Evolutionary conservation across 1,284 basidiomycete genomes (phyloP), one percentile per base, ranked within the genome.

Genomic region (Laetiporus sulphureus): DNA sequence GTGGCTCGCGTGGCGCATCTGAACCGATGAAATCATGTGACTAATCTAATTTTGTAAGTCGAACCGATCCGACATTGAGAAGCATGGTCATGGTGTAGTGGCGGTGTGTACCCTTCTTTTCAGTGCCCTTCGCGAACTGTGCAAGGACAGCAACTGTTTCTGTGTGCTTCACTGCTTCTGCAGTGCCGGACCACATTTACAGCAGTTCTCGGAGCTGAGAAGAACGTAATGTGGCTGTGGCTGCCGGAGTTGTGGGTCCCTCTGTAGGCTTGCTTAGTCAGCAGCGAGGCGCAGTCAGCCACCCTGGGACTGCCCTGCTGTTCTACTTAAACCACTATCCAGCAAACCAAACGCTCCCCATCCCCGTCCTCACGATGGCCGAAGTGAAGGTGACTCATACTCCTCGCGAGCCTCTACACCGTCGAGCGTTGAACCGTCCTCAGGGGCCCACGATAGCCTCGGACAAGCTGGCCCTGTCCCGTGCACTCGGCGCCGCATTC

Each of bases 401-500:
- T 25, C 2, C 8, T n/a, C 20, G 20, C 1, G 7, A 13, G 6
- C 12, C 13, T 15, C 27, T 22, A 12, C 19, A 20, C 40, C 34
- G 13, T 32, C 20, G 16, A 16, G n/a, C 18, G 36, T 40, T 35
- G 33, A 41, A 45, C 45, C 41, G 38, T 13, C 48, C 45, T 44
- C 50, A 52, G 42, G 55, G 57, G 32, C 45, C 54, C 8, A 50
- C 46, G 35, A 45, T 55, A 38, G 51, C 52, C 3, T 41, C 57
- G 16, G 77, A 73, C 62, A 83, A 82, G 59, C 57, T 82, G 32
- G 83, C 83, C 42, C 83, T 90, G 82, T 88, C 86, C 43, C 76
- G 79, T 48, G 84, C 87, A 0, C 74, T 90, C 29, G 86, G 86
- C 15, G 84, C 86, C 24, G 86, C 86, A 3, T 89, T 89, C 61